Evolutionary conservation across 2,329 filamentous ascomycete genomes (phyloP).

Genomic region (Trichoderma breve): DNA sequence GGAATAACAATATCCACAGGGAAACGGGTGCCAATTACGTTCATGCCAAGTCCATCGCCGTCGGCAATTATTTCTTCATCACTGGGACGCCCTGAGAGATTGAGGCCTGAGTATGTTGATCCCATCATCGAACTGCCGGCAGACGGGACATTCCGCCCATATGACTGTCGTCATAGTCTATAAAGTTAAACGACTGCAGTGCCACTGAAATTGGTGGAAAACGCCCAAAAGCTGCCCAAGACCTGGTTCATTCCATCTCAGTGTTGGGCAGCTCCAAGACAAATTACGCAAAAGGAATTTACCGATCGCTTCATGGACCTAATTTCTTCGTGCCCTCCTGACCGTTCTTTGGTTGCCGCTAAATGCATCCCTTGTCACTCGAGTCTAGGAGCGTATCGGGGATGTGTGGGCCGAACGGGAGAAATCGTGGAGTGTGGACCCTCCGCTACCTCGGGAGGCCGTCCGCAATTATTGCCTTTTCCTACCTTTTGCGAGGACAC

Average conservation of each 20-base stretch:
- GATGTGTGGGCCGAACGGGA: slow-evolving; percentile 12
- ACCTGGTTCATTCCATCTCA: neutral
- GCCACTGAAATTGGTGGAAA: neutral
- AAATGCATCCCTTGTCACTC: neutral
- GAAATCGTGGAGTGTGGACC: slow-evolving; percentile 16
- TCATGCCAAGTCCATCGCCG: neutral
- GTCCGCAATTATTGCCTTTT: slow-evolving; percentile 3
- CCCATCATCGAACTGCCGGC: neutral
- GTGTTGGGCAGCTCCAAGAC: neutral
- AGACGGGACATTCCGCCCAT: neutral
- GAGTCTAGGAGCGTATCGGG: neutral
- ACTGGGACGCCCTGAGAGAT: neutral
- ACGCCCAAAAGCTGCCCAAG: neutral
- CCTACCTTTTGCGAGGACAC: neutral
- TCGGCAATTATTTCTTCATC: slow-evolving; percentile 7
- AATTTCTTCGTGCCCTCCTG: slow-evolving; percentile 10
- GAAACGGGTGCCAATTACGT: slow-evolving; percentile 6
- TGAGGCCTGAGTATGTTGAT: neutral
- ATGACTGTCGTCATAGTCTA: neutral
- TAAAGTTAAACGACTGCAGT: neutral
- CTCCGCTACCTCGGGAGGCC: slow-evolving; percentile 17
- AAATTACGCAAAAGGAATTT: neutral
- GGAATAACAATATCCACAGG: slow-evolving; percentile 11
- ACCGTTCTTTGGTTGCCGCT: slow-evolving; percentile 14
- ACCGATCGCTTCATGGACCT: neutral